Evolutionary conservation across 306 rosid species (phyloP), one percentile per base, ranked within the genome.

Genomic region (Leucaena leucocephala): DNA sequence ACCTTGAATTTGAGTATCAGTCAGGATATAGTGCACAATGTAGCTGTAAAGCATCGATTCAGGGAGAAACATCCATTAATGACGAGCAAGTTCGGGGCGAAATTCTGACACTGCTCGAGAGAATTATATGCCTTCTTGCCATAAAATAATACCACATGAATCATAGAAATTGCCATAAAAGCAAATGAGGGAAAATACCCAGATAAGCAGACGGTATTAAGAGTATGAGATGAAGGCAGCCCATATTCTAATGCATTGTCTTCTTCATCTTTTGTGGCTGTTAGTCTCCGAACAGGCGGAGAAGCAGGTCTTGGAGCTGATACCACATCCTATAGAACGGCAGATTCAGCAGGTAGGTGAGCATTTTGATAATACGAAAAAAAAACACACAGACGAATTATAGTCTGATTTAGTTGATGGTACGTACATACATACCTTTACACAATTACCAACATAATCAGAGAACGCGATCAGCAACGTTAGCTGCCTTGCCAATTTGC

Each of bases 171-270:
- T 5, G 35, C 33, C 57, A 58, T 46, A 62, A 82, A 74, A 72
- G 70, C 19, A 83, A 62, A 54, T 5, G 59, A 75, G 76, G 75
- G 73, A 50, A 78, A 59, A 52, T 90, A 96, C 99, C 99, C 99
- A 62, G 97, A 88, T 80, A 96, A 88, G 87, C 99, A 93, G 83
- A 91, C 90, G 67, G 99, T 96, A 81, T 96, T 96, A 59, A 96
- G 93, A 36, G 98, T 89, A 81, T 96, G 99, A 76, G 99, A 96
- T 79, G 99, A 96, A 58, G 99, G 99, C 76, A 96, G 77, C 77
- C 99, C 99, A 86, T 96, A 93, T 85, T 96, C 99, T 85, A 89
- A 80, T 0, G 99, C 97, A 74, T 96, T 96, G 48, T 96, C 94
- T 82, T 93, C 92, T 84, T 96, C 99, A 71, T 91, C 99, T 81